Base-by-base conservation (phyloP, 2,329 filamentous ascomycete genomes). In the Venturia nashicola region DNA sequence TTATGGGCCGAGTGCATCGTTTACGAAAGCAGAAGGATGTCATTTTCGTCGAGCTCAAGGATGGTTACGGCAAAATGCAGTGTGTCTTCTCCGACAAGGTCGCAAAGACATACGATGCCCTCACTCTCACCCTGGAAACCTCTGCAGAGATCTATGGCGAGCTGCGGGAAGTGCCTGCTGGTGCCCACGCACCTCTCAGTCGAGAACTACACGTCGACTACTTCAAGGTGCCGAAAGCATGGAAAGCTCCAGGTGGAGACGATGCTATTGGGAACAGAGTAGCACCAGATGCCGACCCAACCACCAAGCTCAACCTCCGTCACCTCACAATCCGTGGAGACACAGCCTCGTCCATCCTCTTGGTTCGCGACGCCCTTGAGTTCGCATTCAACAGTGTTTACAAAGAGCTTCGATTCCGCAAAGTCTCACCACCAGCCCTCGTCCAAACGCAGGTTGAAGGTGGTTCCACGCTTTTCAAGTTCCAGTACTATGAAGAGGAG, bases 361-460 rank as follows among this genome's bases (percentile, higher is more conserved):
- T 92, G 75, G 87, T 97, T 67, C 89, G 92, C 66, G 88, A 90
- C 65, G 85, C 87, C 32, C 85, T 93, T 63, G 86, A 96, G 74
- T 84, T 83, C 68, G 90, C 91, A 14, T 97, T 97, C 79, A 82
- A 87, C 74, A 81, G 85, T 71, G 83, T 86, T 44, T 96, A 91
- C 79, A 85, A 88, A 71, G 89, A 94, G 73, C 78, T 87, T 69
- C 82, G 86, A 67, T 82, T 93, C 75, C 82, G 87, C 71, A 92
- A 96, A 78, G 91, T 96, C 67, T 88, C 87, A 60, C 92, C 92
- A 14, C 92, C 92, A 1, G 91, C 91, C 40, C 87, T 96, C 75
- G 94, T 96, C 66, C 94, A 95, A 79, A 97, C 93, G 20, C 89
- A 97, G 78, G 90, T 96, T 72, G 92, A 97, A 78, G 92, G 92